phyloP scores from a whole-genome alignment of 495 filamentous ascomycete species.

The Staphylotrichum longicolle region DNA sequence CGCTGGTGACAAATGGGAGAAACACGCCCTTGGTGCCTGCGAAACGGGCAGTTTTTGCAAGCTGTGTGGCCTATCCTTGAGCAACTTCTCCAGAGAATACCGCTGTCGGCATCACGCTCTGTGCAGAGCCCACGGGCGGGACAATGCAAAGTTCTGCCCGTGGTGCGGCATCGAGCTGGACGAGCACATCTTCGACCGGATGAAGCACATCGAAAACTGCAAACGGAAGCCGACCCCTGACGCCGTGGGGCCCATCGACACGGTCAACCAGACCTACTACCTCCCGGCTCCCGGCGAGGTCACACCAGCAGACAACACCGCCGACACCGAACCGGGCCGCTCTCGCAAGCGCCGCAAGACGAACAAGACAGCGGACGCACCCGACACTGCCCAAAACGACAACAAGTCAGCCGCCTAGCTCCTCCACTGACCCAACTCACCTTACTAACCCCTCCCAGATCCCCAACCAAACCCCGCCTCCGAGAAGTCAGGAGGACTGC shows the following conservation, averaged over 20 bases:
- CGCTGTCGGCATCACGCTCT: conserved; percentile 12
- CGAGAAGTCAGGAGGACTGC: too few relatives aligned
- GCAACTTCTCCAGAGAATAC: conserved; percentile 6
- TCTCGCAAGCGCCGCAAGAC: too few relatives aligned
- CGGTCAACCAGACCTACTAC: not conserved
- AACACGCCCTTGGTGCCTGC: conserved; percentile 1
- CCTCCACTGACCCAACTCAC: too few relatives aligned
- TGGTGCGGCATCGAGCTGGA: conserved; percentile 20
- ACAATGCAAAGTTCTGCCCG: conserved; percentile 20
- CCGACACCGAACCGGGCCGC: too few relatives aligned
- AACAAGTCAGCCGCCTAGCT: too few relatives aligned
- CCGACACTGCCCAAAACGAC: too few relatives aligned
- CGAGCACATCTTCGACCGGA: not conserved
- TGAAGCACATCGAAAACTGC: conserved; percentile 7
- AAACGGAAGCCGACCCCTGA: not conserved
- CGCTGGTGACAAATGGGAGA: not conserved
- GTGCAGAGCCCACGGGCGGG: conserved; percentile 15
- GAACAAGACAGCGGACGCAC: too few relatives aligned
- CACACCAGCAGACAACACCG: not conserved
- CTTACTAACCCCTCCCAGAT: too few relatives aligned
- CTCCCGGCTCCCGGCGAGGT: not conserved
- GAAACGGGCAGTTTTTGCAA: conserved; percentile 10
- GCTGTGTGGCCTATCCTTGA: conserved; percentile 17
- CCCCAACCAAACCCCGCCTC: too few relatives aligned
- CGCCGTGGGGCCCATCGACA: conserved; percentile 1